Evolutionary conservation across 1,284 basidiomycete genomes (phyloP).

Genomic region (Puccinia horiana): DNA sequence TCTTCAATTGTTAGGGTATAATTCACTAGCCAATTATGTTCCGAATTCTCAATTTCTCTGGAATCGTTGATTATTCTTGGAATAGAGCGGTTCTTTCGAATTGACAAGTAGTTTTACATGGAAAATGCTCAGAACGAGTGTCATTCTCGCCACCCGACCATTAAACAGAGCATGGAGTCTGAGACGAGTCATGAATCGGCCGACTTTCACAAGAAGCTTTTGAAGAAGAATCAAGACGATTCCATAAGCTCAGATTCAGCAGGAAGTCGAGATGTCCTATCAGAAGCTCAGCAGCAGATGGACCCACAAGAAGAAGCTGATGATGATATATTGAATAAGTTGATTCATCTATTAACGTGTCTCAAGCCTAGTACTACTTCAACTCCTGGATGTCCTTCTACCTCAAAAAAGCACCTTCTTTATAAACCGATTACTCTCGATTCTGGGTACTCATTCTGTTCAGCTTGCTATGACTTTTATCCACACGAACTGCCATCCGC

Average conservation of each 20-base stretch:
- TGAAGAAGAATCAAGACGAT: background rate
- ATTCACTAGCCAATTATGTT: too few relatives aligned
- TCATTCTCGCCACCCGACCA: too few relatives aligned
- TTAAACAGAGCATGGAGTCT: background rate
- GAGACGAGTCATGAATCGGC: background rate
- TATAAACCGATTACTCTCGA: background rate
- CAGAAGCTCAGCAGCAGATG: background rate
- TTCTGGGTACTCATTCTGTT: slow-evolving; percentile 11
- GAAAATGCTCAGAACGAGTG: too few relatives aligned
- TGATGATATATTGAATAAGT: background rate
- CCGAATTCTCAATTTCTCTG: too few relatives aligned
- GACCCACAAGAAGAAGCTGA: background rate
- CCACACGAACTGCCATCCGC: background rate
- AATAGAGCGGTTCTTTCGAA: too few relatives aligned
- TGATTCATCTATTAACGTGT: background rate
- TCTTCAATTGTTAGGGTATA: too few relatives aligned
- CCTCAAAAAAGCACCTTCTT: background rate
- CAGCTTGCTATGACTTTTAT: slow-evolving; percentile 6
- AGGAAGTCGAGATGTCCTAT: background rate
- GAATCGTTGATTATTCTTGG: too few relatives aligned
- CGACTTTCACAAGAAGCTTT: background rate
- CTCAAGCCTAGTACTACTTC: background rate
- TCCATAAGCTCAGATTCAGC: too few relatives aligned
- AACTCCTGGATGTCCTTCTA: background rate
- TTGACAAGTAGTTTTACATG: too few relatives aligned